Evolutionary conservation across 345 rosid species (phyloP).

Genomic region (Toxicodendron radicans): DNA sequence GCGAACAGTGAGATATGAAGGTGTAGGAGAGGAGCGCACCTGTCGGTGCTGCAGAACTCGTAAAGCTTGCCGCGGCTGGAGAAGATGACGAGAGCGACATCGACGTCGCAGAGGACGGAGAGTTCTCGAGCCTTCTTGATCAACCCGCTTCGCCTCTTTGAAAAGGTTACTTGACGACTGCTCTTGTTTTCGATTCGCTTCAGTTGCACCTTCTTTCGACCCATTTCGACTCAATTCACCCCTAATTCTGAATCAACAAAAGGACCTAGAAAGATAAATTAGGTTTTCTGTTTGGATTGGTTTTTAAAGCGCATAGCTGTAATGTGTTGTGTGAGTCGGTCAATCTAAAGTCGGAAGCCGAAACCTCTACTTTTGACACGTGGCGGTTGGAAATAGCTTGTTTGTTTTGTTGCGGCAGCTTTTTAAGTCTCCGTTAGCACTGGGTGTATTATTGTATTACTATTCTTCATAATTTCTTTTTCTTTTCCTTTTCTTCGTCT

Average conservation of each 20-base stretch:
- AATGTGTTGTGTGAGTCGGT: neutral
- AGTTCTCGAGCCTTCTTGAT: conserved; percentile 69
- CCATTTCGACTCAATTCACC: conserved; percentile 27
- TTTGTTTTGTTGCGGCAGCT: neutral
- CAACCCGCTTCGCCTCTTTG: conserved; percentile 64
- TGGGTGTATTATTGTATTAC: no score
- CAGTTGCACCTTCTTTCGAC: conserved; percentile 61
- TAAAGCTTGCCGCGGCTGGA: conserved; percentile 55
- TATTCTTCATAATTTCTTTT: no score
- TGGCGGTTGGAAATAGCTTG: neutral
- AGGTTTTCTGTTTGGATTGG: neutral
- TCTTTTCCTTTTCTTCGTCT: neutral
- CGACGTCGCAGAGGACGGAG: conserved; percentile 66
- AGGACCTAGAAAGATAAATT: neutral
- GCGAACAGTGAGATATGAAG: neutral
- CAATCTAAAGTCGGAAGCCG: neutral
- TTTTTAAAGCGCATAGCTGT: neutral
- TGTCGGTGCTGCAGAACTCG: conserved; percentile 43
- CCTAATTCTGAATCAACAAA: neutral
- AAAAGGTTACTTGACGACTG: conserved; percentile 68
- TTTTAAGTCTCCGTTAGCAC: no score
- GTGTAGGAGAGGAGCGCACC: conserved; percentile 28
- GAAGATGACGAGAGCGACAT: conserved; percentile 56
- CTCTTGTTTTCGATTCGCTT: conserved; percentile 65
- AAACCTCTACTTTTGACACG: neutral